These are phyloP conservation scores for Cryptosporidium ubiquitum DNA, from an alignment of 169 alveolate species.

Conservation along the genomic window DNA sequence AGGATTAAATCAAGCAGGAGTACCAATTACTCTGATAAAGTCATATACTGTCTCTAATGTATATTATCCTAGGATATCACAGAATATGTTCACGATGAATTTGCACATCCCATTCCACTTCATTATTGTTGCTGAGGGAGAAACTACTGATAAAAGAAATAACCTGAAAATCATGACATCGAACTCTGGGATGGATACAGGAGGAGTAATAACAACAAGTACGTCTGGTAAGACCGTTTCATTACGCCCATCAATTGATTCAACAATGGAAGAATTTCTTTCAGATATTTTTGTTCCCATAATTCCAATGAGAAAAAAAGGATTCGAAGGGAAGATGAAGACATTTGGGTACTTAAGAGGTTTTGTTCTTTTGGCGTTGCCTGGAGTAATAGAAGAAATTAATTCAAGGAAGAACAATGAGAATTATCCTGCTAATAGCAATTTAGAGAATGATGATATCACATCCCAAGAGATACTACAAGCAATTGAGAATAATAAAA, in stretches of 20 bases:
- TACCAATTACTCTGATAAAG: constrained; percentile 79
- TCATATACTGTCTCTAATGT: constrained; percentile 80
- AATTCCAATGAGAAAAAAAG: constrained; percentile 77
- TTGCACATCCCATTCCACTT: constrained; percentile 85
- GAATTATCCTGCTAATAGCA: background rate
- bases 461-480: background rate
- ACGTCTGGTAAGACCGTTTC: constrained; percentile 30
- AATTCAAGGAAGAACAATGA: constrained; percentile 11
- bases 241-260: constrained; percentile 79
- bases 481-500: constrained; percentile 32
- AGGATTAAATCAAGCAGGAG: constrained; percentile 78
- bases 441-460: constrained; percentile 6
- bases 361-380: constrained; percentile 56
- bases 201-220: constrained; percentile 55
- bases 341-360: constrained; percentile 68
- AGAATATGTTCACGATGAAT: constrained; percentile 80
- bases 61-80: constrained; percentile 80
- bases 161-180: constrained; percentile 63
- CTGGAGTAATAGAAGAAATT: constrained; percentile 36
- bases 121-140: constrained; percentile 85
- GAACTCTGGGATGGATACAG: constrained; percentile 40
- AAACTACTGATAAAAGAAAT: constrained; percentile 75
- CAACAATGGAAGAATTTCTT: constrained; percentile 79
- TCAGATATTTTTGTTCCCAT: constrained; percentile 80
- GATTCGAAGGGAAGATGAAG: constrained; percentile 46